Evolutionary conservation across 805 yeast species (phyloP), one percentile per base, ranked within the genome.

Genomic region (Jamesozyma lodderae): DNA sequence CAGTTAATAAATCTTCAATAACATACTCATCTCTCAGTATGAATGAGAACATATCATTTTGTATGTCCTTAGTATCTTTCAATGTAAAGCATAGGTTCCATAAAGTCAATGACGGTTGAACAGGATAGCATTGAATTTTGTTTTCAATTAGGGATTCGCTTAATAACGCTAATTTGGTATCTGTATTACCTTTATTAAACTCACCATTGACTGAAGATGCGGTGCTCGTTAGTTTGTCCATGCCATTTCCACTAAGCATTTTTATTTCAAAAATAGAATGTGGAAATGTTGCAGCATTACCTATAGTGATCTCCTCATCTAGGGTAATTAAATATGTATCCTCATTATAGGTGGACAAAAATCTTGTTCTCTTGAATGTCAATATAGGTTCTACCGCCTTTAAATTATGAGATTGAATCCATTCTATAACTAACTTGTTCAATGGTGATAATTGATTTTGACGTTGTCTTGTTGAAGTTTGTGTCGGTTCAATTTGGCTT

Each of bases 311-410:
- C 20, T 47, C 41, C 36, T 57, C 57, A 30, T 54, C 59, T 20
- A 58, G 16, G 7, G 55, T 46, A 9, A 56, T 32, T 20, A 53
- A 29, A 36, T 49, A 54, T 4, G 39, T 44, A 2, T 17, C 29
- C 5, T 40, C 41, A 2, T 40, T 35, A 3, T 39, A 34, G 16
- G 41, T 27, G 16, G 47, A 47, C 4, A 53, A 36, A 34, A 58
- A 55, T 22, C 63, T 44, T 9, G 58, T 48, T 41, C 60, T 52
- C 41, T 50, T 53, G 14, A 49, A 45, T 7, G 40, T 31, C 14
- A 54, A 45, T 6, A 15, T 22, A 3, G 51, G 49, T 3, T 41
- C 41, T 6, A 38, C 19, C 9, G 36, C 20, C 18, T 38, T 34
- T 31, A 52, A 33, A 14, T 48, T 38, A 34, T 47, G 60, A 1